phyloP scores from a whole-genome alignment of 225 moss, liverwort and hornwort genomes.

The Pseudisothecium myosuroides region DNA sequence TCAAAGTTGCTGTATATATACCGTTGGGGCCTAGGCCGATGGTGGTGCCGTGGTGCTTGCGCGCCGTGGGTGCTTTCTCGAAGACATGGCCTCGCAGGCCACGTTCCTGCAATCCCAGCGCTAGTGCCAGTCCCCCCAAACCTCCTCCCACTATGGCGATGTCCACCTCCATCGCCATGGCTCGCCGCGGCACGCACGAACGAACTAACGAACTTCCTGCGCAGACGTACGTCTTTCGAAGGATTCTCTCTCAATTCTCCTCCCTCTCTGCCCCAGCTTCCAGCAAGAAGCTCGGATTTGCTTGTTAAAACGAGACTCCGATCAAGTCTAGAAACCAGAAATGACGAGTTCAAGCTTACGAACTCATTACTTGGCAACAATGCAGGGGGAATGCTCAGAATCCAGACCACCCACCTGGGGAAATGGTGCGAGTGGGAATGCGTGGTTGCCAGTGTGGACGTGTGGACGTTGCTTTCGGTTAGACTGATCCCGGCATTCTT shows the following conservation, averaged over 20 bases:
- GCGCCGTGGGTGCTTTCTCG: conserved; percentile 23
- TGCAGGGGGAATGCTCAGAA: not conserved
- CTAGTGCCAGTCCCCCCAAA: conserved; percentile 30
- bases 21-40: conserved; percentile 16
- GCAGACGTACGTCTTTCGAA: not conserved
- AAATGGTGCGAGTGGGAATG: not conserved
- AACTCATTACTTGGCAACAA: no score
- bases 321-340: not conserved
- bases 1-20: not conserved
- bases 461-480: not conserved
- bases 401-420: not conserved
- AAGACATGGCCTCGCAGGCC: conserved; percentile 30
- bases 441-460: not conserved
- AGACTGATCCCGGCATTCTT: not conserved
- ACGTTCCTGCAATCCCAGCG: conserved; percentile 34
- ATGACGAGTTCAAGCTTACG: not conserved
- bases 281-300: not conserved
- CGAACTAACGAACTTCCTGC: not conserved
- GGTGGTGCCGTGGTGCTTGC: conserved; percentile 15
- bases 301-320: not conserved
- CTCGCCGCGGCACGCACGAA: not conserved
- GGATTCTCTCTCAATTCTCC: not conserved
- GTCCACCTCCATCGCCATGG: conserved; percentile 31
- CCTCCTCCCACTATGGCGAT: conserved; percentile 46
- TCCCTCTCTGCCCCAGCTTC: not conserved